phyloP scores from a whole-genome alignment of 2,329 filamentous ascomycete species.

The Pestalotiopsis sp. region DNA sequence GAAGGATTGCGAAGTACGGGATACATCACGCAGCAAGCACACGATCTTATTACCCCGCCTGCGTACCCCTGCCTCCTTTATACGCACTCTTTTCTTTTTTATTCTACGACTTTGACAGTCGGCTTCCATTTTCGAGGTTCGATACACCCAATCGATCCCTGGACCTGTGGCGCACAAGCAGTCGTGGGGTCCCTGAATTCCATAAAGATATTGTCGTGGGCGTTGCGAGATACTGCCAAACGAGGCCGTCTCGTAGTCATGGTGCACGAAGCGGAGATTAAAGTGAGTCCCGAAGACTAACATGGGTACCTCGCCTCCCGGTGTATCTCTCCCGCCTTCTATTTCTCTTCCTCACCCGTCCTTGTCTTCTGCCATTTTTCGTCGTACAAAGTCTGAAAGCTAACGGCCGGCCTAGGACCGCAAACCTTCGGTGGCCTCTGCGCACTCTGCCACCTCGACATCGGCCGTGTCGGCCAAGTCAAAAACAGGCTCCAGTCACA shows the following conservation, averaged over 20 bases:
- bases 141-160: background rate
- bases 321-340: too few species aligned
- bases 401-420: background rate
- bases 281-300: background rate
- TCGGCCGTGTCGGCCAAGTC: background rate
- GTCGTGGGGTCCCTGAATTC: background rate
- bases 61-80: background rate
- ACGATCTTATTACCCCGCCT: background rate
- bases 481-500: background rate
- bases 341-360: too few species aligned
- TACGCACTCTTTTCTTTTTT: background rate
- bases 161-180: background rate
- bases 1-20: background rate
- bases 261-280: background rate
- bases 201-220: background rate
- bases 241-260: too few species aligned
- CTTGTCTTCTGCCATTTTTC: background rate
- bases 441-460: background rate
- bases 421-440: slow-evolving; percentile 7
- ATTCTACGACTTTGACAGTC: background rate
- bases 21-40: background rate
- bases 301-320: too few species aligned
- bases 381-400: background rate
- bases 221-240: too few species aligned
- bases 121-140: background rate